Evolutionary conservation across 495 filamentous ascomycete genomes (phyloP).

Genomic region (Penicillium desertorum): DNA sequence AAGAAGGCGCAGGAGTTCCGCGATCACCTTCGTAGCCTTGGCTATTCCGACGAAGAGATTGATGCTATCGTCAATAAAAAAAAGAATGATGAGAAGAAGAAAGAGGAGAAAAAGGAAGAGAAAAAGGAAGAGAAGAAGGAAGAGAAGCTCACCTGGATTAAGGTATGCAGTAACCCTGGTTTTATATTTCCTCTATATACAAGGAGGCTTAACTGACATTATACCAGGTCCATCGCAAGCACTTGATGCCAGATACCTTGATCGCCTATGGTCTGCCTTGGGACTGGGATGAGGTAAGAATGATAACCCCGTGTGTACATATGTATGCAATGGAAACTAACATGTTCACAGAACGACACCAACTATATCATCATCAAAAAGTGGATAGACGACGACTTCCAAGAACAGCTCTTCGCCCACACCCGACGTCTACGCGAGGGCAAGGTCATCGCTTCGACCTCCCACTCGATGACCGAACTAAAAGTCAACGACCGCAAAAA

Average conservation of each 20-base stretch:
- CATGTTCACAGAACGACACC: slow-evolving; percentile 49
- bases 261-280: slow-evolving; percentile 49
- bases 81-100: slow-evolving; percentile 55
- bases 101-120: slow-evolving; percentile 46
- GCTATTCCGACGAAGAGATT: slow-evolving; percentile 48
- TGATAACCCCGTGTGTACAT: background rate
- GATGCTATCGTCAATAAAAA: slow-evolving; percentile 57
- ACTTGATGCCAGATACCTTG: slow-evolving; percentile 52
- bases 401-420: slow-evolving; percentile 71
- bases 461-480: slow-evolving; percentile 48
- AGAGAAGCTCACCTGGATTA: slow-evolving; percentile 53
- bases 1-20: slow-evolving; percentile 51
- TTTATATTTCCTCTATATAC: background rate
- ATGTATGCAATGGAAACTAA: background rate
- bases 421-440: slow-evolving; percentile 61
- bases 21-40: slow-evolving; percentile 38
- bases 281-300: slow-evolving; percentile 51
- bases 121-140: slow-evolving; percentile 50
- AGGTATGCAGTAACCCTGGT: slow-evolving; percentile 33
- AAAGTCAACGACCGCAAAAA: slow-evolving; percentile 52
- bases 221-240: slow-evolving; percentile 46
- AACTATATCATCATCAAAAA: slow-evolving; percentile 75
- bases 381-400: slow-evolving; percentile 71
- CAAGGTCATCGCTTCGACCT: slow-evolving; percentile 45
- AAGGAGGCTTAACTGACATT: slow-evolving; percentile 15